These are phyloP conservation scores for Diatrype stigma DNA, from an alignment of 2,329 filamentous ascomycete species.

Conservation along the genomic window DNA sequence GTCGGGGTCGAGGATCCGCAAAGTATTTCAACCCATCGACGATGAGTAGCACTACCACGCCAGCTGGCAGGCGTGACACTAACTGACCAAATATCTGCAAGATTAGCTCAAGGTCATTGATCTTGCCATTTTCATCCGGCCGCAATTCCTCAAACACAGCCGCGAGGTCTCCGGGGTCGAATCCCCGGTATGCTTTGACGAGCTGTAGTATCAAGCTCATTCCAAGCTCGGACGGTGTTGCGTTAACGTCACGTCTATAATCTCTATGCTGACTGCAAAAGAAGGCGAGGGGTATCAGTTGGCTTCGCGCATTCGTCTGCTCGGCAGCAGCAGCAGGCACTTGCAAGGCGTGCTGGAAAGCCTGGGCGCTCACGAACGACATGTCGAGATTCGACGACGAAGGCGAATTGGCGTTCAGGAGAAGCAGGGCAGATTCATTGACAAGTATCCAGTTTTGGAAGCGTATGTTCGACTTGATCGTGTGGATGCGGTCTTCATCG, in stretches of 20 bases:
- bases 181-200: slow-evolving; percentile 4
- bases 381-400: neutral
- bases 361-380: slow-evolving; percentile 1
- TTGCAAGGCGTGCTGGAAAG: neutral
- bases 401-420: slow-evolving; percentile 4
- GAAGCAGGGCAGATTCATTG: slow-evolving; percentile 2
- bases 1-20: neutral
- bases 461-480: neutral
- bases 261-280: slow-evolving; percentile 6
- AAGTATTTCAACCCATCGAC: slow-evolving; percentile 4
- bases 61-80: neutral
- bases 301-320: neutral
- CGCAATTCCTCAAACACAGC: neutral
- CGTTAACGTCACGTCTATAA: slow-evolving; percentile 1
- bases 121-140: neutral
- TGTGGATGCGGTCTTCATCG: slow-evolving; percentile 2
- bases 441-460: slow-evolving; percentile 3
- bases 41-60: slow-evolving; percentile 1
- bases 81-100: neutral
- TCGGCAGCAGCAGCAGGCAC: neutral
- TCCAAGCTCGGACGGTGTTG: slow-evolving; percentile 2
- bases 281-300: slow-evolving; percentile 2
- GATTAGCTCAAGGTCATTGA: too few relatives aligned
- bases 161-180: slow-evolving; percentile 3
- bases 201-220: slow-evolving; percentile 7